Base-by-base conservation (phyloP, 495 filamentous ascomycete species). In the Aspergillus steynii region DNA sequence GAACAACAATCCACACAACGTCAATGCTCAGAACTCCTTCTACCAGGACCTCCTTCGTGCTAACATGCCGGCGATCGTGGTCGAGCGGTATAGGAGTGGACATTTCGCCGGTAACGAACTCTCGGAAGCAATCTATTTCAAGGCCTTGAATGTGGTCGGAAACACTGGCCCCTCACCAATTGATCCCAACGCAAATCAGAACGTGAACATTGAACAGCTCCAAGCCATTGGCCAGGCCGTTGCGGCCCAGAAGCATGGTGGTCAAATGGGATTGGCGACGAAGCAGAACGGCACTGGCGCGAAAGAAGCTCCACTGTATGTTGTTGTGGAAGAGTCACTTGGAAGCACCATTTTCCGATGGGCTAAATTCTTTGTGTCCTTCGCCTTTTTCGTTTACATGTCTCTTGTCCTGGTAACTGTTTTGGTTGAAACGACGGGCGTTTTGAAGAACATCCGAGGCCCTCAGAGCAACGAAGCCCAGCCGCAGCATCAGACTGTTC, bases 301-400 rank as follows among this genome's bases (percentile, higher is more conserved):
- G 3, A 94, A 93, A 75, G 86, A 87, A 42, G 83, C 86, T 49
- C 95, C 93, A 14, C 80, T 98, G 42, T 91, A 98, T 69, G 95
- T 99, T 25, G 92, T 98, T 25, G 92, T 98, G n/a, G 93, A 97
- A 62, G 93, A 99, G 68, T 90, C 91, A 15, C 78, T 90, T 42
- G 86, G 90, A 55, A 86, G 85, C 61, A 81, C 80, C 5, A 79
- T 96, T 53, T 96, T 97, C 73, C 90, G 91, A 69, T 97, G 92
- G 93, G 78, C 93, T 69, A 96, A 91, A 67, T 96, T 96, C 65
- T 51, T 96, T 25, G 66, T 93, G 20, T 88, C 83, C 72, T 96
- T 96, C 62, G 84, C 79, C 50, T 80, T 97, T 37, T 76, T 90
- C 69, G 82, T 83, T 6, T 99, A 96, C 62, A 71, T 95, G 51